Percentiles rank a stretch among this genome's conserved stretches.
These are phyloP conservation scores for Lachnellula subtilissima DNA, from an alignment of 2,329 filamentous ascomycete species.

Conservation along the genomic window DNA sequence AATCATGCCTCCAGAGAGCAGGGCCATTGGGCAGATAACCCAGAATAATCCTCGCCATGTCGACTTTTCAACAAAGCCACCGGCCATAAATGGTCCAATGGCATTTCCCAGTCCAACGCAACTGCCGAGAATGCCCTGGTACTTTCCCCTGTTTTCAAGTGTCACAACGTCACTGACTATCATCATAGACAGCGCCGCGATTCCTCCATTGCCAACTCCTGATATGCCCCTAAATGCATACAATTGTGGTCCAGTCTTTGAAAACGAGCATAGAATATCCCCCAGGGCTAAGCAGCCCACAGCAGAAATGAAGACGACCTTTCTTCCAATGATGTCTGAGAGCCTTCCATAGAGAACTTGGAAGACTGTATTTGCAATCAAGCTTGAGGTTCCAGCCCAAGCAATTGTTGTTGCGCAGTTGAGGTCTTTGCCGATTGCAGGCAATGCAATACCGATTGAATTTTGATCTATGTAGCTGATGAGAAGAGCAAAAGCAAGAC, in stretches of 20 bases:
- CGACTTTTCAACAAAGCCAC: conserved; percentile 34
- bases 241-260: conserved; percentile 50
- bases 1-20: conserved; percentile 40
- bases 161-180: conserved; percentile 58
- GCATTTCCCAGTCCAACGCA: conserved; percentile 40
- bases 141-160: conserved; percentile 54
- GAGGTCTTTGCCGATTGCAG: conserved; percentile 45
- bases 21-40: conserved; percentile 48
- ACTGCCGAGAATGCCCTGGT: conserved; percentile 39
- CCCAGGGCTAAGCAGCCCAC: conserved; percentile 49
- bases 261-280: conserved; percentile 55
- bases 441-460: conserved; percentile 39
- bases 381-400: conserved; percentile 49
- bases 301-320: conserved; percentile 51
- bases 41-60: conserved; percentile 44
- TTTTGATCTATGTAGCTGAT: conserved; percentile 44
- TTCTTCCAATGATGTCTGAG: conserved; percentile 58
- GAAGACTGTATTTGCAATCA: conserved; percentile 57
- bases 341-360: conserved; percentile 60
- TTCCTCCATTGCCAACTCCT: conserved; percentile 58
- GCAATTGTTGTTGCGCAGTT: conserved; percentile 45
- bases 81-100: conserved; percentile 41
- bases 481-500: conserved; percentile 48
- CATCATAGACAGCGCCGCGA: conserved; percentile 55
- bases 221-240: conserved; percentile 57